A percentile compares a stretch with the other conserved stretches of the same genome.
phyloP scores from a whole-genome alignment of 192 early-diverging fungal species.

The Umbelopsis sp. region DNA sequence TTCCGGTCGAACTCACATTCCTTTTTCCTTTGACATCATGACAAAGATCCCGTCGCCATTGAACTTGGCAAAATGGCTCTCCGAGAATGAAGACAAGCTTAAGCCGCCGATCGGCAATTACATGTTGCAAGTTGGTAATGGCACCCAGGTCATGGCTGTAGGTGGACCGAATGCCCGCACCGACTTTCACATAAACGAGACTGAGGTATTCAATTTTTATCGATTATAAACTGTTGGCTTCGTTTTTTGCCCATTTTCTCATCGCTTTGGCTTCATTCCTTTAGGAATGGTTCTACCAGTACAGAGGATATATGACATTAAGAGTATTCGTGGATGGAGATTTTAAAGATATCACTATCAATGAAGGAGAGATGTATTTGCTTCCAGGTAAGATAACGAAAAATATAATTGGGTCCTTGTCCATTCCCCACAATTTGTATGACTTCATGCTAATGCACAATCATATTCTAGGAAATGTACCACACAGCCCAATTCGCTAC shows the following conservation, averaged over 20 bases:
- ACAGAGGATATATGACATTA: conserved; percentile 92
- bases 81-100: conserved; percentile 77
- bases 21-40: background rate
- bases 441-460: background rate
- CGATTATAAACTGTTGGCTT: no score
- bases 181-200: conserved; percentile 97
- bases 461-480: conserved; percentile 66
- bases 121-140: conserved; percentile 76
- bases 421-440: background rate
- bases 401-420: no score
- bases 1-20: background rate
- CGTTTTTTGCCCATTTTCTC: no score
- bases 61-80: conserved; percentile 90
- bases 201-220: conserved; percentile 63
- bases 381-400: conserved; percentile 75
- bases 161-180: conserved; percentile 94
- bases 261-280: background rate
- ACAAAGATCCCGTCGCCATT: conserved; percentile 58
- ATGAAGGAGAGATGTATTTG: conserved; percentile 96
- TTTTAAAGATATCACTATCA: conserved; percentile 84
- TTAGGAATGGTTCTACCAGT: conserved; percentile 96
- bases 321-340: conserved; percentile 79
- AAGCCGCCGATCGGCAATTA: conserved; percentile 96
- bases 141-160: conserved; percentile 92
- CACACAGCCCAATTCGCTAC: conserved; percentile 94